phyloP scores from a whole-genome alignment of 257 asterid species.

The Nicotiana attenuata region DNA sequence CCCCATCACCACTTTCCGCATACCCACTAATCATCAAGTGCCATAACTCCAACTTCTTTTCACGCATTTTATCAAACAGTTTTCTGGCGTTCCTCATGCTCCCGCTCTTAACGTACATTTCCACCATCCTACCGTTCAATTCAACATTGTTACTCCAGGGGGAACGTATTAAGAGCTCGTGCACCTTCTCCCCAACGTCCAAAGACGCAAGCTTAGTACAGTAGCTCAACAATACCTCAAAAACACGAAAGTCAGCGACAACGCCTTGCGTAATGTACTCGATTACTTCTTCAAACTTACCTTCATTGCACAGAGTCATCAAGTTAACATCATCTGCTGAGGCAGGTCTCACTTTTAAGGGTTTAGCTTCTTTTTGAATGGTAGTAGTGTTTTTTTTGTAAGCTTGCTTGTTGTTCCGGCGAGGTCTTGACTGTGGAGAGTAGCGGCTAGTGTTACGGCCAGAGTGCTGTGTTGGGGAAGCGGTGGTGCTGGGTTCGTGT shows the following conservation, averaged over 20 bases:
- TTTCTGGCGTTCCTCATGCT: slow-evolving; percentile 30
- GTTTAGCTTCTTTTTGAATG: background rate
- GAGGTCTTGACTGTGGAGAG: slow-evolving; percentile 11
- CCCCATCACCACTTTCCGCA: slow-evolving; percentile 33
- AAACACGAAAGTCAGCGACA: slow-evolving; percentile 14
- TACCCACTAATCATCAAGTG: slow-evolving; percentile 35
- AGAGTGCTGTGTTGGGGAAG: background rate
- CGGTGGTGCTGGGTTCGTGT: slow-evolving; percentile 11
- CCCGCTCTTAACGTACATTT: slow-evolving; percentile 24
- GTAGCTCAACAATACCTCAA: slow-evolving; percentile 15
- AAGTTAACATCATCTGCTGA: slow-evolving; percentile 14
- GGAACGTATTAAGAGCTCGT: slow-evolving; percentile 27
- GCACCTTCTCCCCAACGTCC: slow-evolving; percentile 29
- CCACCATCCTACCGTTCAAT: slow-evolving; percentile 27
- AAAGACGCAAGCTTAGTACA: slow-evolving; percentile 20
- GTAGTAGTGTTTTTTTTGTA: slow-evolving; percentile 4
- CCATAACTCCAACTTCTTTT: slow-evolving; percentile 20
- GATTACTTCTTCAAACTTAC: slow-evolving; percentile 31
- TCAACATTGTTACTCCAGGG: slow-evolving; percentile 24
- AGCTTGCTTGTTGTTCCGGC: slow-evolving; percentile 8
- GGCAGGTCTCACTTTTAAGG: background rate
- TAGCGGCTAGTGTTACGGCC: background rate
- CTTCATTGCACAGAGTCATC: slow-evolving; percentile 23
- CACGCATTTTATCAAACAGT: slow-evolving; percentile 32
- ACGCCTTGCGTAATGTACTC: slow-evolving; percentile 25